These are phyloP conservation scores for Starmerella stellata DNA, from an alignment of 805 yeast genomes.

Conservation along the genomic window DNA sequence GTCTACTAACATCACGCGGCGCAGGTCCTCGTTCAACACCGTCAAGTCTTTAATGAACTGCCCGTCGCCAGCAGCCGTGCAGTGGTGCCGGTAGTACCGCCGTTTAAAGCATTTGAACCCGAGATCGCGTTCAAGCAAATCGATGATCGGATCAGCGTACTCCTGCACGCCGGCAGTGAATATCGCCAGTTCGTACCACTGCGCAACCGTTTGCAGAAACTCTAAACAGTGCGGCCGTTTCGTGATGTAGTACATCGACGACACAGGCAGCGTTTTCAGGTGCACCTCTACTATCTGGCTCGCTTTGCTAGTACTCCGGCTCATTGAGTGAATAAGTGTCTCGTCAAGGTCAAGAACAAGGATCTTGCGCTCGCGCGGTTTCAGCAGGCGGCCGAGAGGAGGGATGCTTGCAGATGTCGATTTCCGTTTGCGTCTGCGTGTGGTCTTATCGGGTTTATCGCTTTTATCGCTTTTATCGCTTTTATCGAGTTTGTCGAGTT, in stretches of 20 bases:
- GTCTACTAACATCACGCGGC: constrained; percentile 62
- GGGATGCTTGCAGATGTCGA: constrained; percentile 6
- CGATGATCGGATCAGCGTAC: constrained; percentile 93
- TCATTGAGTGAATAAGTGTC: constrained; percentile 78
- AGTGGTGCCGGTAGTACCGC: constrained; percentile 62
- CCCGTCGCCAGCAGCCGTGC: constrained; percentile 42
- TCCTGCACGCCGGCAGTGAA: constrained; percentile 91
- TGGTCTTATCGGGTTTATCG: neutral
- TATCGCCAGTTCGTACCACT: constrained; percentile 77
- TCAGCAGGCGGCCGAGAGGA: constrained; percentile 9
- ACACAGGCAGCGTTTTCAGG: constrained; percentile 21
- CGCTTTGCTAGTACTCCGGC: constrained; percentile 34
- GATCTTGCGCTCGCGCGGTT: constrained; percentile 31
- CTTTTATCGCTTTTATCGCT: neutral
- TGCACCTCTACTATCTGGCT: constrained; percentile 70
- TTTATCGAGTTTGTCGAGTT: neutral
- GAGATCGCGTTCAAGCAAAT: constrained; percentile 60
- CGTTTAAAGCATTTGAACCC: constrained; percentile 29
- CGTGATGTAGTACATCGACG: constrained; percentile 65
- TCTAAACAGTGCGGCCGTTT: constrained; percentile 84
- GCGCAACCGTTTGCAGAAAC: constrained; percentile 56
- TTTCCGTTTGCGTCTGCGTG: constrained; percentile 1
- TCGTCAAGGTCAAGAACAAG: constrained; percentile 83
- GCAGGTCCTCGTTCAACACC: constrained; percentile 37
- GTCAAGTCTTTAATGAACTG: constrained; percentile 56